Conservation (phyloP, 2,329 filamentous ascomycete genomes). For the Botrytis pseudocinerea region DNA sequence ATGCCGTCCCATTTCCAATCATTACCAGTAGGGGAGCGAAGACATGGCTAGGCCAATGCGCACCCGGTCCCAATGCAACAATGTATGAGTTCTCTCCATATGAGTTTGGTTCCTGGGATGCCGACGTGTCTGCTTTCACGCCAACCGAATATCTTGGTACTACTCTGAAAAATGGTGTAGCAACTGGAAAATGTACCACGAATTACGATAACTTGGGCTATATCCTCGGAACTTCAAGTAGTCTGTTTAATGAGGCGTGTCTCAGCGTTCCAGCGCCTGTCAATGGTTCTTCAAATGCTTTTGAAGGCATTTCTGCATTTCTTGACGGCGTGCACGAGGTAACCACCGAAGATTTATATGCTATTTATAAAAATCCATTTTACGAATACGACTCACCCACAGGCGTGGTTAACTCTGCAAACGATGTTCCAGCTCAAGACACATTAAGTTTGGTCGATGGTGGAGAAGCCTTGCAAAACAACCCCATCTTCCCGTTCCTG, state of each 20-base stretch:
- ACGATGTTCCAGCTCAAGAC: constrained; percentile 42
- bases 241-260: constrained; percentile 44
- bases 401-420: constrained; percentile 26
- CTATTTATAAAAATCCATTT: constrained; percentile 63
- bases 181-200: constrained; percentile 45
- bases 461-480: constrained; percentile 48
- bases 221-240: constrained; percentile 47
- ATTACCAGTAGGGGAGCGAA: constrained; percentile 46
- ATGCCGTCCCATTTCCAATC: constrained; percentile 48
- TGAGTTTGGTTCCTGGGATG: constrained; percentile 66
- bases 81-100: constrained; percentile 66
- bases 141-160: constrained; percentile 62
- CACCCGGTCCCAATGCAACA: constrained; percentile 51
- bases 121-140: constrained; percentile 59
- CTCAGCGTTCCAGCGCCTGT: constrained; percentile 19
- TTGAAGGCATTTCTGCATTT: constrained; percentile 37
- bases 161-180: constrained; percentile 52
- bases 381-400: constrained; percentile 46
- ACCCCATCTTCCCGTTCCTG: constrained; percentile 51
- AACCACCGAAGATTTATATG: constrained; percentile 40
- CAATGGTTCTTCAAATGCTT: constrained; percentile 30
- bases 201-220: constrained; percentile 52
- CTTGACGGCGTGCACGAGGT: constrained; percentile 38
- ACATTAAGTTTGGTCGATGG: constrained; percentile 48
- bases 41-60: constrained; percentile 43